phyloP scores from a whole-genome alignment of 768 basidiomycete genomes.

The Tulasnella sp. region DNA sequence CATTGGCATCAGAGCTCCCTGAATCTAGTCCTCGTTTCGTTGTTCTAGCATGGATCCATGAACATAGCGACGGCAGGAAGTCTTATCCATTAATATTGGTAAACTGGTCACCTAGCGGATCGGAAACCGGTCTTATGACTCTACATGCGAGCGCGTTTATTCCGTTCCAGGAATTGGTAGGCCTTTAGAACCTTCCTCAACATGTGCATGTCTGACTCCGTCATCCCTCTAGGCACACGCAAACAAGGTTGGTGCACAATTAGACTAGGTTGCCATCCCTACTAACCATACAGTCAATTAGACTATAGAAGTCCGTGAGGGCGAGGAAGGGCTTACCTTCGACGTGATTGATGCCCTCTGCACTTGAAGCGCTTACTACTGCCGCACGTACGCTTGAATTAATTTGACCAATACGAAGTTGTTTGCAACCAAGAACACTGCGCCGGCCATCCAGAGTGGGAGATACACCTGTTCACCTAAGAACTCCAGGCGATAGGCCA shows the following conservation, averaged over 20 bases:
- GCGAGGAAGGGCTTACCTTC: conserved; percentile 74
- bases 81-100: conserved; percentile 82
- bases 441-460: conserved; percentile 71
- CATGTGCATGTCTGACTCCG: not conserved
- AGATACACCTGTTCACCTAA: conserved; percentile 69
- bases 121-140: conserved; percentile 70
- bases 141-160: conserved; percentile 79
- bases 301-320: conserved; percentile 75
- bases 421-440: conserved; percentile 72
- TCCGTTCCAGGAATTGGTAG: conserved; percentile 73
- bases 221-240: conserved; percentile 57
- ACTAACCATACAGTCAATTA: conserved; percentile 25
- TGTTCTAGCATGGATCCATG: conserved; percentile 75
- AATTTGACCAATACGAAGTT: conserved; percentile 72
- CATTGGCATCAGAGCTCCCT: conserved; percentile 61
- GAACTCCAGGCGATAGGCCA: conserved; percentile 90
- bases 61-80: conserved; percentile 74
- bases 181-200: conserved; percentile 34
- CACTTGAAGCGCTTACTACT: not conserved
- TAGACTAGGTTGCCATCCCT: not conserved
- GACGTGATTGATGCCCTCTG: conserved; percentile 52
- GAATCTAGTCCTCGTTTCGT: conserved; percentile 85
- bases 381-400: conserved; percentile 40
- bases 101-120: conserved; percentile 80
- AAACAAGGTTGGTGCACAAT: conserved; percentile 47